Base-by-base conservation (phyloP, 148 eudicot genomes). In the Camellia sinensis region DNA sequence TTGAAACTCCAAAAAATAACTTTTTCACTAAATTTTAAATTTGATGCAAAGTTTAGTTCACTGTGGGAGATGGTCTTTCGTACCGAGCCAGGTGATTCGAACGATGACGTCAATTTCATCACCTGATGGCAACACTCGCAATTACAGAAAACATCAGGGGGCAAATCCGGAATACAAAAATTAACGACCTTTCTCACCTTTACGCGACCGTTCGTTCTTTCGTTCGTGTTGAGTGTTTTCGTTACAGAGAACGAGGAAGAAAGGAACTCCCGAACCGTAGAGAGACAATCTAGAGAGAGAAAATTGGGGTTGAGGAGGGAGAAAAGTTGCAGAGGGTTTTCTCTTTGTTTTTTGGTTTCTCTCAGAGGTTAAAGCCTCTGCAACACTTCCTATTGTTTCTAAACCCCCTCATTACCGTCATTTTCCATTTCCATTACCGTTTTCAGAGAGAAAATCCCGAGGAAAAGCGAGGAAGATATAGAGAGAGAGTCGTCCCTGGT, bases 241-340 rank as follows among this genome's bases (percentile, higher is more conserved):
- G 17, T 22, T 22, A 53, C 18, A 22, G 60, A n/a, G 57, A 59
- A 71, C 14, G 74, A 71, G 15, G 48, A 11, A 8, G n/a, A 4
- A 7, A 11, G 18, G n/a, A 4, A 7, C 13, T 9, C 67, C 7
- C 8, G 43, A 52, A 7, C 4, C 61, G 7, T 10, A 22, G 75
- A 46, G 40, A n/a, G 40, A 46, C 10, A 50, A 46, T 5, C 50
- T 46, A 15, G 40, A 71, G 57, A 17, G 54, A 48, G 44, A 6
- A 22, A n/a, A 19, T 66, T 29, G 7, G 40, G 50, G 17, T 44
- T 0, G 56, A 63, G 9, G 48, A 43, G 65, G 22, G 66, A 40
- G 56, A 71, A 75, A 59, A 44, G 46, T 52, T 56, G 61, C 77
- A 75, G 69, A 63, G 64, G 14, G 61, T 29, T 77, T 75, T 77